These are phyloP conservation scores for Pestalotiopsis sp. DNA, from an alignment of 2,329 filamentous ascomycete genomes.

Conservation along the genomic window DNA sequence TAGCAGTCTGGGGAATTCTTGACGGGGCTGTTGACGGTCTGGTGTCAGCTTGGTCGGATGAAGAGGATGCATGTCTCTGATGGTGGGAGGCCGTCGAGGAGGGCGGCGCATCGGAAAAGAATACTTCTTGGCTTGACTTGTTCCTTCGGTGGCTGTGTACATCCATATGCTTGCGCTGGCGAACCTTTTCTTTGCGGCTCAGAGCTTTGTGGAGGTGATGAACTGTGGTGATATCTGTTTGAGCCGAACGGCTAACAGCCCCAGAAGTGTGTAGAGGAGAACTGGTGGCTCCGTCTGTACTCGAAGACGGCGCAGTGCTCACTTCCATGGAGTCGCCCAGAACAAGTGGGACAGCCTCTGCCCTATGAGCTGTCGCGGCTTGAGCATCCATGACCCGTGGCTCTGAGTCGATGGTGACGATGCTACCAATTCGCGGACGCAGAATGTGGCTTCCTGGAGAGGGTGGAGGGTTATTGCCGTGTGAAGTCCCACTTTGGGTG, in stretches of 20 bases:
- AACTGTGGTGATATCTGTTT: slow-evolving; percentile 16
- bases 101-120: background rate
- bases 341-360: slow-evolving; percentile 19
- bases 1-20: background rate
- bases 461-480: background rate
- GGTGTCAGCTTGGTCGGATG: background rate
- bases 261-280: background rate
- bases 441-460: slow-evolving; percentile 3
- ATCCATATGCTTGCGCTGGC: slow-evolving; percentile 26
- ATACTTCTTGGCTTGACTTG: background rate
- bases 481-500: background rate
- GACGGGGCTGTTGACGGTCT: background rate
- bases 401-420: slow-evolving; percentile 34
- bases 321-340: background rate
- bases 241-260: slow-evolving; percentile 11
- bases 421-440: slow-evolving; percentile 34
- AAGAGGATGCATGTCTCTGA: background rate
- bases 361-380: slow-evolving; percentile 31
- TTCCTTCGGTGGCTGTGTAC: slow-evolving; percentile 2
- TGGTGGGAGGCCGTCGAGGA: background rate
- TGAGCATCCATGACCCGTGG: slow-evolving; percentile 35
- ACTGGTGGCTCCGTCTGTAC: slow-evolving; percentile 1
- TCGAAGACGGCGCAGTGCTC: background rate
- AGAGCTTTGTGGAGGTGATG: slow-evolving; percentile 6
- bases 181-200: slow-evolving; percentile 24